phyloP scores from a whole-genome alignment of 768 basidiomycete species.

The Tubosaeta sp. region DNA sequence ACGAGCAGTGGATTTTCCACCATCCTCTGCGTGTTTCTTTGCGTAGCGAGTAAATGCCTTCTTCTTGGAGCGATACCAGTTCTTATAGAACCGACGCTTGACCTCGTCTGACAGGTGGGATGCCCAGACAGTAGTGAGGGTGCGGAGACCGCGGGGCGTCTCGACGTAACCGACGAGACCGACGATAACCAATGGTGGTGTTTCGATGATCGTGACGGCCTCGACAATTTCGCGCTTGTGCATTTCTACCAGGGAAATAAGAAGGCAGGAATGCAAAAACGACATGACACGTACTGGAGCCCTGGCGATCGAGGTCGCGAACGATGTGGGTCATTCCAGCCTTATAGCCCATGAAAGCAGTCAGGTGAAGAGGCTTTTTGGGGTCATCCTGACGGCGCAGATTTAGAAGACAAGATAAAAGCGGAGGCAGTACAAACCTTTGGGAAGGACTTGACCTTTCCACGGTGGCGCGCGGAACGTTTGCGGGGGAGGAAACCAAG shows the following conservation, averaged over 20 bases:
- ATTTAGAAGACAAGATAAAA: conserved; percentile 6
- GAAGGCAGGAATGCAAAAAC: background rate
- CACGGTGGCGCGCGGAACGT: conserved; percentile 94
- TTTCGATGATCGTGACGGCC: conserved; percentile 94
- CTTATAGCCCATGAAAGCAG: conserved; percentile 99
- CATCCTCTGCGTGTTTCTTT: conserved; percentile 97
- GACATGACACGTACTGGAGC: conserved; percentile 75
- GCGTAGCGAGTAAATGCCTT: conserved; percentile 99
- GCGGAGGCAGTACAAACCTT: conserved; percentile 52
- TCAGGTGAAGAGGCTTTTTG: conserved; percentile 98
- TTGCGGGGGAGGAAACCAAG: conserved; percentile 97
- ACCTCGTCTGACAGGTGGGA: conserved; percentile 96
- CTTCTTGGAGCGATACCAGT: conserved; percentile 99
- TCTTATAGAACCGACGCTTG: conserved; percentile 99
- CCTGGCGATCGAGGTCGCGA: conserved; percentile 97
- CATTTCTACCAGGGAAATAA: conserved; percentile 69
- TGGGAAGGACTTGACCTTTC: conserved; percentile 99
- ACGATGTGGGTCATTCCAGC: conserved; percentile 99
- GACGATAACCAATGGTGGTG: conserved; percentile 93
- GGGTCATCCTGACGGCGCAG: conserved; percentile 78
- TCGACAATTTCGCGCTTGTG: conserved; percentile 99
- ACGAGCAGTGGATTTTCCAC: conserved; percentile 85
- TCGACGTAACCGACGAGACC: conserved; percentile 99
- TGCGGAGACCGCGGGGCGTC: conserved; percentile 97
- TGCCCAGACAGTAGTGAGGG: conserved; percentile 98